Conservation (phyloP, 2,329 filamentous ascomycete species). For the Colletotrichum tofieldiae region DNA sequence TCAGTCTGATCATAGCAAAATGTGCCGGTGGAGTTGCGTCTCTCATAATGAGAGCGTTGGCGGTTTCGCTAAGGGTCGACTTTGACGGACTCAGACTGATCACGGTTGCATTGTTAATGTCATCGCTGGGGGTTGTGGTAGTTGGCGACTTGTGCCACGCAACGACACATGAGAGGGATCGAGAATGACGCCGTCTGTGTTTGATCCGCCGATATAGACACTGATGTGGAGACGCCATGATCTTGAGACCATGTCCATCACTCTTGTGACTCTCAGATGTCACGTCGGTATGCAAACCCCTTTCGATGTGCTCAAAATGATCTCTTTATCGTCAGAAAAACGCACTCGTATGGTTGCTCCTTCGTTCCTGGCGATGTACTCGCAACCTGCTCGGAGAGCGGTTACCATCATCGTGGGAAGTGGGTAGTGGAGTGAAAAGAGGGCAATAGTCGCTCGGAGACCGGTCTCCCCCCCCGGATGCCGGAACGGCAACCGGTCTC, state of each 20-base stretch:
- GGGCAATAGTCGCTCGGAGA: neutral
- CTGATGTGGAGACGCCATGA: constrained; percentile 52
- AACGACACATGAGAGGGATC: constrained; percentile 58
- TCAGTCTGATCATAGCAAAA: no score
- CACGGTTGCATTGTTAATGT: constrained; percentile 62
- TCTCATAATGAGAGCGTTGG: constrained; percentile 33
- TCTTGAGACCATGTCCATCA: neutral
- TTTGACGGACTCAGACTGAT: constrained; percentile 54
- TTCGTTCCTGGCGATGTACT: neutral
- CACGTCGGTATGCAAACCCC: no score
- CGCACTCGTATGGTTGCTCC: neutral
- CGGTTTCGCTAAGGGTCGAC: constrained; percentile 55
- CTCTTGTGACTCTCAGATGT: no score
- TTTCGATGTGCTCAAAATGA: no score
- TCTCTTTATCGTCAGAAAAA: no score
- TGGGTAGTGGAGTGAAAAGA: neutral
- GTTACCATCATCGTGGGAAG: neutral
- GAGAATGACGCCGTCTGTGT: constrained; percentile 63
- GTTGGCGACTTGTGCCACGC: constrained; percentile 65
- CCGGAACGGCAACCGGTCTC: constrained; percentile 19
- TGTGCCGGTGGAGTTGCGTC: no score
- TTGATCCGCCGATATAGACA: constrained; percentile 57
- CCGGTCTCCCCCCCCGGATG: constrained; percentile 8
- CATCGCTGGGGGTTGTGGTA: constrained; percentile 61
- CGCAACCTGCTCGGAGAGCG: neutral